Evolutionary conservation across 2,329 filamentous ascomycete genomes (phyloP).

Genomic region (Aureobasidium subglaciale): DNA sequence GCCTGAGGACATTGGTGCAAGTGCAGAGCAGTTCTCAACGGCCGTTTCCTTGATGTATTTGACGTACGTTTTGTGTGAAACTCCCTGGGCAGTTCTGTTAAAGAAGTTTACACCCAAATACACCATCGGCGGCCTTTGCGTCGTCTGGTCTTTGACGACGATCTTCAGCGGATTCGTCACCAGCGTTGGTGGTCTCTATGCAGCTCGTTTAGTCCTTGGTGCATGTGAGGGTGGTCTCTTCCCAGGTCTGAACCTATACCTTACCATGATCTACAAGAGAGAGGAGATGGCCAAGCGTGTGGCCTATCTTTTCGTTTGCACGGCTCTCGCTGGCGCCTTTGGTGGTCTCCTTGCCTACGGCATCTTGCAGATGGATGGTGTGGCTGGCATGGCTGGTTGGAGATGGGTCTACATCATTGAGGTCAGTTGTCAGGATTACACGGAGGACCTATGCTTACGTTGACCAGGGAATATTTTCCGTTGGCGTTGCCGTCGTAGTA

Average conservation of each 20-base stretch:
- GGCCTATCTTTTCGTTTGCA: conserved; percentile 36
- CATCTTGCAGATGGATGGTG: conserved; percentile 25
- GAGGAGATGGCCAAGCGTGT: conserved; percentile 37
- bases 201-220: conserved; percentile 27
- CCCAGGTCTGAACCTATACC: conserved; percentile 27
- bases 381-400: conserved; percentile 26
- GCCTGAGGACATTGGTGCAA: conserved; percentile 39
- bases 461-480: conserved; percentile 21
- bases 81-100: conserved; percentile 41
- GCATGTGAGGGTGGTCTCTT: conserved; percentile 24
- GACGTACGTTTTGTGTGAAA: conserved; percentile 45
- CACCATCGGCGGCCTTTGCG: conserved; percentile 33
- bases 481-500: conserved; percentile 21
- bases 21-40: conserved; percentile 37
- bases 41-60: conserved; percentile 47
- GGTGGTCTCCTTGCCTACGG: conserved; percentile 34
- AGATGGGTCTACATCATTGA: conserved; percentile 30
- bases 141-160: conserved; percentile 44
- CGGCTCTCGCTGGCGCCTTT: conserved; percentile 36
- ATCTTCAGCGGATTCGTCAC: conserved; percentile 43
- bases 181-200: conserved; percentile 36
- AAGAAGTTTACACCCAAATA: conserved; percentile 41
- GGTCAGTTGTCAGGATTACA: not conserved
- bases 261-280: conserved; percentile 36
- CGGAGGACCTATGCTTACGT: not conserved